Evolutionary conservation across 192 early-diverging fungal genomes (phyloP), one percentile per base, ranked within the genome.

Genomic region (Lunasporangiospora selenospora): DNA sequence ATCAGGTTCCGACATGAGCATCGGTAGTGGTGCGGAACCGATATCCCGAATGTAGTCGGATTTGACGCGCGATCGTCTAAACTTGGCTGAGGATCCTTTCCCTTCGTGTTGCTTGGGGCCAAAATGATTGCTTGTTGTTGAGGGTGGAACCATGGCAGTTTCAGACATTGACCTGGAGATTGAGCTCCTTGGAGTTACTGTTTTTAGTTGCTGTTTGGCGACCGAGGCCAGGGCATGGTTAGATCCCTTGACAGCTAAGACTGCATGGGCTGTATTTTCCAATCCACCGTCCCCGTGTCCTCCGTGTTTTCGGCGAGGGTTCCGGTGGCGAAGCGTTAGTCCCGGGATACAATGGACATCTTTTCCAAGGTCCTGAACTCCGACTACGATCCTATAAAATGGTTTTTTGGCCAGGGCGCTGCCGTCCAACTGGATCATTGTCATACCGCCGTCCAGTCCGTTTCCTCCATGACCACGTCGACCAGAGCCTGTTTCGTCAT

Each of bases 371-470:
- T n/a, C 29, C 18, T 60, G 58, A 19, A 71, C 67, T 0, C 67
- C 58, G 3, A 73, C 31, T 21, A 73, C 53, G 5, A 73, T 32
- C 6, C 47, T 32, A 42, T 73, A 73, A 33, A 73, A 52, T 9
- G 69, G 69, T 23, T 63, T 73, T 43, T 51, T 58, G n/a, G 58
- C 49, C 30, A 19, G 43, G 16, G 6, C 41, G 36, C 18, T 30
- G 15, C 11, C 27, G 30, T 55, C n/a, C n/a, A n/a, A n/a, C n/a
- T n/a, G n/a, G n/a, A n/a, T n/a, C n/a, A n/a, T n/a, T n/a, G n/a
- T n/a, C n/a, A n/a, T n/a, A n/a, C n/a, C n/a, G n/a, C n/a, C n/a
- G n/a, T n/a, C n/a, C n/a, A n/a, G n/a, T 49, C 53, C 44, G 21
- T 32, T 38, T 16, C 44, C 21, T 27, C 18, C 39, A 24, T 3